These are phyloP conservation scores for Phialemoniopsis sp. DNA, from an alignment of 2,329 filamentous ascomycete species.

Conservation along the genomic window DNA sequence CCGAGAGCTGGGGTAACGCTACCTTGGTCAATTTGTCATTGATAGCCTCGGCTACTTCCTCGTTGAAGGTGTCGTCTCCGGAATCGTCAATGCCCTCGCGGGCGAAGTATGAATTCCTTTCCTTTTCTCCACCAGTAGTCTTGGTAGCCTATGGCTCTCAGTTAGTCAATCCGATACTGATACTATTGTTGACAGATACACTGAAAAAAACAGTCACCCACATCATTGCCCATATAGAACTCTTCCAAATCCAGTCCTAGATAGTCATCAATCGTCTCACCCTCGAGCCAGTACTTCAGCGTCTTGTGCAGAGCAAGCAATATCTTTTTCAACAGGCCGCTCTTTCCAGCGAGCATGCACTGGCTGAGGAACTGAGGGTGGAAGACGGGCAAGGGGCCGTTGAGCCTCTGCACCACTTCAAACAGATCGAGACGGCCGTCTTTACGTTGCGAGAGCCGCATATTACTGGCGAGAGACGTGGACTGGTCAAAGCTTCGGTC, in stretches of 20 bases:
- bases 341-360: slow-evolving; percentile 79
- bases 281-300: slow-evolving; percentile 78
- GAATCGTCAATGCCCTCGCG: slow-evolving; percentile 52
- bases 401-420: slow-evolving; percentile 76
- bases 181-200: too few species aligned
- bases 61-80: slow-evolving; percentile 63
- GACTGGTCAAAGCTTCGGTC: slow-evolving; percentile 68
- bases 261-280: slow-evolving; percentile 75
- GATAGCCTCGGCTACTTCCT: slow-evolving; percentile 64
- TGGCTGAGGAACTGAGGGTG: slow-evolving; percentile 89
- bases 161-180: too few species aligned
- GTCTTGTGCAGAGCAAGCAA: slow-evolving; percentile 68
- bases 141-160: too few species aligned
- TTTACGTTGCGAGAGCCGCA: slow-evolving; percentile 42
- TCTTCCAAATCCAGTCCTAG: slow-evolving; percentile 61
- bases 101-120: slow-evolving; percentile 26
- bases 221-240: slow-evolving; percentile 42
- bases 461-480: slow-evolving; percentile 51
- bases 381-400: slow-evolving; percentile 83
- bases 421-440: slow-evolving; percentile 62
- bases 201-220: slow-evolving; percentile 14
- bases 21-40: slow-evolving; percentile 74
- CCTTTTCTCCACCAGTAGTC: slow-evolving; percentile 1
- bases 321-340: slow-evolving; percentile 64
- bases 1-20: slow-evolving; percentile 74